Base-by-base conservation (phyloP, 331 rosid genomes). In the Erythrophleum ivorense region DNA sequence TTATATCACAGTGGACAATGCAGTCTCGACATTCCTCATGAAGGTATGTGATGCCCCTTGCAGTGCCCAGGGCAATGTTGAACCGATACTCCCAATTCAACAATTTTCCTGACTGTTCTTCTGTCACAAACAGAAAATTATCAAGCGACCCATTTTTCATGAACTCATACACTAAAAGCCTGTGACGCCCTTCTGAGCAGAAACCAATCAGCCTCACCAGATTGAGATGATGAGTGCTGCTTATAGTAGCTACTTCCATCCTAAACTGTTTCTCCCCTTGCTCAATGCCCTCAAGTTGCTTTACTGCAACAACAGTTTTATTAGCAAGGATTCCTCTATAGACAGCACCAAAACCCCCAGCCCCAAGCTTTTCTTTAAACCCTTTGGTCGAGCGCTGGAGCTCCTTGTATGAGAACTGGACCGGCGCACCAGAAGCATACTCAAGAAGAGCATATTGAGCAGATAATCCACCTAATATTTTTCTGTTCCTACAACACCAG, bases 171-270 rank as follows among this genome's bases (percentile, higher is more conserved):
- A 94, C 98, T 16, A 94, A 81, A 53, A 94, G 95, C 90, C 97
- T 78, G 83, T 87, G 98, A 3, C 97, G 97, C 4, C 98, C 97
- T 83, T 92, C 97, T 0, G 98, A 94, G 89, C 98, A 94, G 75
- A 94, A 94, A n/a, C 98, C 98, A 7, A 95, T 88, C 77, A 95
- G 85, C 81, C 98, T 89, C 87, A 95, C 97, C 85, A 95, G 82
- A 84, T 95, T 95, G 82, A 95, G 86, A 85, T 95, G 98, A 79
- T 95, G 98, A 31, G 98, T 95, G 88, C 97, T 92, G 71, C 97
- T 95, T 80, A 95, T 92, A 40, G 97, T 92, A 16, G 97, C 97
- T 80, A 95, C 98, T 88, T 95, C 98, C 97, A 95, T 95, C 82
- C 97, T 88, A 60, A 95, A 92, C 79, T 95, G 98, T 80, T 85